phyloP scores from a whole-genome alignment of 78 protist species.

The Dictyostelium firmibasis region DNA sequence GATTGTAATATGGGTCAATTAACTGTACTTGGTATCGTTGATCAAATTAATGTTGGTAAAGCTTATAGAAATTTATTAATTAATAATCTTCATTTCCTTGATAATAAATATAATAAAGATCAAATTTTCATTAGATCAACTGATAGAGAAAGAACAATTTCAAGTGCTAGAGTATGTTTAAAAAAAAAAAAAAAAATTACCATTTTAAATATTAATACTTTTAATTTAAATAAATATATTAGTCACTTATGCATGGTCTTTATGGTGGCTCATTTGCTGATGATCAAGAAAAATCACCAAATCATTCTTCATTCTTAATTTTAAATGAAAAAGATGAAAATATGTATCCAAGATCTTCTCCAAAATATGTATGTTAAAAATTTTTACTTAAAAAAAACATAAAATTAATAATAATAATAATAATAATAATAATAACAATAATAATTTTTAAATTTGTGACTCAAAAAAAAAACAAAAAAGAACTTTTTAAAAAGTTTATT shows the following conservation, averaged over 20 bases:
- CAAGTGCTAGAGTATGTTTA: slow-evolving; percentile 22
- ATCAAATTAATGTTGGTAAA: slow-evolving; percentile 52
- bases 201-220: neutral
- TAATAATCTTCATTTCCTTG: slow-evolving; percentile 15
- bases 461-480: no score
- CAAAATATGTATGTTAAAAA: neutral
- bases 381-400: no score
- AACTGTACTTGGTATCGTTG: slow-evolving; percentile 41
- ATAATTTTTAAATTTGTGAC: no score
- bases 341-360: slow-evolving; percentile 60
- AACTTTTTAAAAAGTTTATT: slow-evolving; percentile 7
- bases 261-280: slow-evolving; percentile 63
- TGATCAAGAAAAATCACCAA: slow-evolving; percentile 28
- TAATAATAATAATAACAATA: no score
- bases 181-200: neutral
- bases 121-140: slow-evolving; percentile 46
- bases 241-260: slow-evolving; percentile 59
- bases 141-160: slow-evolving; percentile 53
- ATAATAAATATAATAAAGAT: neutral
- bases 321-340: slow-evolving; percentile 25
- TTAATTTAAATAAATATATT: no score
- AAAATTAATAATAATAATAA: no score
- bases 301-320: slow-evolving; percentile 15
- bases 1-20: slow-evolving; percentile 46
- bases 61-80: slow-evolving; percentile 4